phyloP scores from a whole-genome alignment of 768 basidiomycete species.

The Trametes punicea region DNA sequence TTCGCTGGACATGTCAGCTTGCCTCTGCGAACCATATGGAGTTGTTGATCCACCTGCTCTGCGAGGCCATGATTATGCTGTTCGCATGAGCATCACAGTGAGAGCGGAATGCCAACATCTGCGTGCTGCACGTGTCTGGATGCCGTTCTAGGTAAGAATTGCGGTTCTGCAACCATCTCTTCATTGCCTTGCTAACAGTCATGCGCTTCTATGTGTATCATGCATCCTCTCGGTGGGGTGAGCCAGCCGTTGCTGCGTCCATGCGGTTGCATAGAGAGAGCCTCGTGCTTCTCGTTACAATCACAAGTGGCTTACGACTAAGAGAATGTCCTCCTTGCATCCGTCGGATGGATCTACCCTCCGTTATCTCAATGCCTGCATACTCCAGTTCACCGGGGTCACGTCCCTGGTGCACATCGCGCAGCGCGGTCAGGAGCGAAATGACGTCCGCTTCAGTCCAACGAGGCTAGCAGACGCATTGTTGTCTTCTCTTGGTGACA shows the following conservation, averaged over 20 bases:
- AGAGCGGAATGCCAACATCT: not conserved
- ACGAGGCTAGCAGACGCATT: not conserved
- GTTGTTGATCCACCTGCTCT: not conserved
- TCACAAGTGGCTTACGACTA: not conserved
- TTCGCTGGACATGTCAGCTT: not conserved
- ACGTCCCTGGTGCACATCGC: not conserved
- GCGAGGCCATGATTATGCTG: not conserved
- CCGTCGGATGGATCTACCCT: not conserved
- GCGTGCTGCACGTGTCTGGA: not conserved
- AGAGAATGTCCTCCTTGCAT: not conserved
- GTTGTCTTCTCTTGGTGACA: too few relatives aligned
- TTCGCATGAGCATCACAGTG: not conserved
- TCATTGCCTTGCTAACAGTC: not conserved
- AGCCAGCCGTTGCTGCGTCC: not conserved
- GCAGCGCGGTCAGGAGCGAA: not conserved
- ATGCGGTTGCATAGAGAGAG: not conserved
- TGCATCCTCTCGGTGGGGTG: not conserved
- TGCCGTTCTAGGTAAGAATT: not conserved
- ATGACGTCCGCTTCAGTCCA: not conserved
- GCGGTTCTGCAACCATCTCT: not conserved
- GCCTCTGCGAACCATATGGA: not conserved
- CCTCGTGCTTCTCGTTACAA: constrained; percentile 8
- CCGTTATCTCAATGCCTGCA: not conserved
- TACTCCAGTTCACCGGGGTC: not conserved
- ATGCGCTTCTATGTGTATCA: not conserved